Base-by-base conservation (phyloP, 169 alveolate species). In the Plasmodium vinckei region DNA sequence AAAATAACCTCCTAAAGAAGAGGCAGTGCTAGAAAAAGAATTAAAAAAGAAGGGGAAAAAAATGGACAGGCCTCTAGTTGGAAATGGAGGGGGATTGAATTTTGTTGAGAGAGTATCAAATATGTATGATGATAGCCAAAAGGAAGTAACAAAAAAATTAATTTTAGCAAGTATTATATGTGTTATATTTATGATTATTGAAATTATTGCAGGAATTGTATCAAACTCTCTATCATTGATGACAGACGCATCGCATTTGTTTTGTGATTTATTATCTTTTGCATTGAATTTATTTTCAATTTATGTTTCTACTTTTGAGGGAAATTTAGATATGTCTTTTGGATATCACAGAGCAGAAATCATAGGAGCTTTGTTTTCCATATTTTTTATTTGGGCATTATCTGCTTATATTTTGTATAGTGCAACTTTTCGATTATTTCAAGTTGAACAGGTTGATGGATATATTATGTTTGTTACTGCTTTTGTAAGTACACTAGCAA, bases 311-410 rank as follows among this genome's bases (percentile, higher is more conserved):
- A 92, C 90, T 72, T 91, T 92, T 73, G 94, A 96, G 72, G 99
- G 99, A 15, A 96, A 96, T 15, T 92, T 92, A 54, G 91, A 93
- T 51, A 93, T 97, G 97, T 94, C 98, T 4, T 97, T 94, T 87
- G 99, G 99, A 7, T 97, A 95, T 73, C 97, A 98, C 68, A 90
- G 99, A 77, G 98, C 99, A 1, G 99, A 98, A 93, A 96, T 98
- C 42, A 87, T 98, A 51, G 99, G 99, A 44, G 99, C 99, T 17
- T 79, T 97, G 15, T 92, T 96, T 44, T 95, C 98, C 68, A 96
- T 98, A 13, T 68, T 96, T 23, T 86, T 98, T 56, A 97, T 98
- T 19, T 98, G 99, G 99, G 97, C 94, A 1, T 88, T 98, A 73
- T 97, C 99, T 47, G 92, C 96, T 5, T 92, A 94, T 87, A 91